phyloP scores from a whole-genome alignment of 2,329 filamentous ascomycete species.

The Trichoderma oligosporum region DNA sequence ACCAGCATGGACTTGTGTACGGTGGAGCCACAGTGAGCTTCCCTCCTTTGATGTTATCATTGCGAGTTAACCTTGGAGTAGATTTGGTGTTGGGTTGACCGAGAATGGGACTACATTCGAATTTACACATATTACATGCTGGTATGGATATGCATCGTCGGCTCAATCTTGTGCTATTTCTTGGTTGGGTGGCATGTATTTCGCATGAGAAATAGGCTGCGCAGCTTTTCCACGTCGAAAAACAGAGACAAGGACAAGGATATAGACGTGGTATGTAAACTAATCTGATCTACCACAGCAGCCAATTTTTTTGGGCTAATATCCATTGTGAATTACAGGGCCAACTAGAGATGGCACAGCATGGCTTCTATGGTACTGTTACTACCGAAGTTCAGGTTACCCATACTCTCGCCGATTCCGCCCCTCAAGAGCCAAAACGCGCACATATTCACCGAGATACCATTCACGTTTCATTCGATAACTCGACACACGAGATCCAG shows the following conservation, averaged over 20 bases:
- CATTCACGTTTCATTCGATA: slow-evolving; percentile 26
- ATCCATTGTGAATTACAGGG: slow-evolving; percentile 21
- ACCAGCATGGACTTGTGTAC: slow-evolving; percentile 43
- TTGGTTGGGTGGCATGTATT: slow-evolving; percentile 59
- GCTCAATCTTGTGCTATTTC: slow-evolving; percentile 53
- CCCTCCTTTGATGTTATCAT: neutral
- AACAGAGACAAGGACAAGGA: slow-evolving; percentile 27
- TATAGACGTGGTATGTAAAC: slow-evolving; percentile 34
- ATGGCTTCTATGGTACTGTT: slow-evolving; percentile 48
- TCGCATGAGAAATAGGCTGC: slow-evolving; percentile 52
- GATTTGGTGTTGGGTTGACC: slow-evolving; percentile 62
- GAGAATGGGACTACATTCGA: slow-evolving; percentile 51
- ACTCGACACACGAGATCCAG: slow-evolving; percentile 11
- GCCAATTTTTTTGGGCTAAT: neutral
- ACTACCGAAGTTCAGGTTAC: slow-evolving; percentile 50
- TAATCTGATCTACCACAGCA: neutral
- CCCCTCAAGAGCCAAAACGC: slow-evolving; percentile 26
- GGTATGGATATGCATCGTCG: slow-evolving; percentile 56
- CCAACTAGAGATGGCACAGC: slow-evolving; percentile 28
- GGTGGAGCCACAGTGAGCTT: slow-evolving; percentile 52
- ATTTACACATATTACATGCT: slow-evolving; percentile 61
- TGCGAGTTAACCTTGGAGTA: slow-evolving; percentile 27
- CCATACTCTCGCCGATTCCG: slow-evolving; percentile 27
- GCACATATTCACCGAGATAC: slow-evolving; percentile 20
- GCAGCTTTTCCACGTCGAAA: slow-evolving; percentile 46